Evolutionary conservation across 202 grass and related monocot species (phyloP).

Genomic region (Bolboschoenoplectus hybrid): DNA sequence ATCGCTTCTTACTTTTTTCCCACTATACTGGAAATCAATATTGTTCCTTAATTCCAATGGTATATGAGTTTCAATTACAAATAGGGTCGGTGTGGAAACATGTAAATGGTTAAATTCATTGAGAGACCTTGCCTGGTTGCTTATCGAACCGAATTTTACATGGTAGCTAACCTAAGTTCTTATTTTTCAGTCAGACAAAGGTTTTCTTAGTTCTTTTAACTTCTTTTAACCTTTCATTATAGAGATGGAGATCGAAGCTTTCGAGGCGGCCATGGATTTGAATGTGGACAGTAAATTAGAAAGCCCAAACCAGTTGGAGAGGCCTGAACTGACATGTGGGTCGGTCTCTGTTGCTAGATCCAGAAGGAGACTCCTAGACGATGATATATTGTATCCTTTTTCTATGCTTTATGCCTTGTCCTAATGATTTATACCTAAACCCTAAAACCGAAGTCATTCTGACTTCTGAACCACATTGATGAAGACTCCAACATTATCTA

Average conservation of each 20-base stretch:
- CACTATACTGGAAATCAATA: background rate
- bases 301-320: conserved; percentile 30
- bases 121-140: background rate
- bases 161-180: background rate
- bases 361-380: conserved; percentile 34
- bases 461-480: conserved; percentile 3
- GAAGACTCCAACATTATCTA: background rate
- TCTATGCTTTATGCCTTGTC: conserved; percentile 24
- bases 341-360: conserved; percentile 52
- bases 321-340: conserved; percentile 30
- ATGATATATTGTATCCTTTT: conserved; percentile 77
- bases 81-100: background rate
- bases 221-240: conserved; percentile 6
- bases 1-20: background rate
- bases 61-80: background rate
- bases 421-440: background rate
- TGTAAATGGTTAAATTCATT: conserved; percentile 12
- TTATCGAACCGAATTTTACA: background rate
- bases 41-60: background rate
- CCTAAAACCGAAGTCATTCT: background rate
- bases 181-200: background rate
- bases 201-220: background rate
- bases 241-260: conserved; percentile 40
- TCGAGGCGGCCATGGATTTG: conserved; percentile 31
- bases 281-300: conserved; percentile 14